These are phyloP conservation scores for Aspergillus avenaceus DNA, from an alignment of 495 filamentous ascomycete genomes.

Conservation along the genomic window DNA sequence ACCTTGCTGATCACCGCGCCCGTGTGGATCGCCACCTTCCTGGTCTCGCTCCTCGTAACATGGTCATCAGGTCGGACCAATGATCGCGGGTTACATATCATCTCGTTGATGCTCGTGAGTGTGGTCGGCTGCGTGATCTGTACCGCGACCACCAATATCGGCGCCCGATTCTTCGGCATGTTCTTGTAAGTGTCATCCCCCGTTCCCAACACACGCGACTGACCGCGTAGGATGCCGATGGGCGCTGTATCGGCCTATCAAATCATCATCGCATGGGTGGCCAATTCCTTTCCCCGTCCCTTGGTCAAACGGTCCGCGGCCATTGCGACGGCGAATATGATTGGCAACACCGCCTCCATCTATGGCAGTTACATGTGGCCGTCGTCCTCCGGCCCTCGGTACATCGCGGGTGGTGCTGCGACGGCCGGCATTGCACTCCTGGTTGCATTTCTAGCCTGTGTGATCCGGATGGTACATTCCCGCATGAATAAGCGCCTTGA, in stretches of 20 bases:
- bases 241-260: constrained; percentile 63
- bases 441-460: constrained; percentile 23
- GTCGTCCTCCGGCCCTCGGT: constrained; percentile 36
- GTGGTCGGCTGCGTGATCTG: constrained; percentile 68
- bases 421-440: constrained; percentile 27
- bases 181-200: constrained; percentile 46
- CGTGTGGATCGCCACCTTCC: constrained; percentile 68
- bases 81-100: constrained; percentile 72
- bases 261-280: constrained; percentile 66
- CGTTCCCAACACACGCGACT: constrained; percentile 38
- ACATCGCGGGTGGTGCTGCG: constrained; percentile 31
- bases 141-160: constrained; percentile 58
- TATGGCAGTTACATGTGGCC: constrained; percentile 77
- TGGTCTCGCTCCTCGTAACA: constrained; percentile 65
- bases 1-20: constrained; percentile 74
- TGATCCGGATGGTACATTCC: constrained; percentile 45
- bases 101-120: constrained; percentile 59
- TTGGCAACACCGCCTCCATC: constrained; percentile 65
- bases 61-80: constrained; percentile 72
- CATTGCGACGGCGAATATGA: constrained; percentile 72
- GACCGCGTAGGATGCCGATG: constrained; percentile 32
- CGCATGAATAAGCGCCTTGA: constrained; percentile 64
- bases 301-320: constrained; percentile 63
- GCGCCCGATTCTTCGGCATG: constrained; percentile 71
- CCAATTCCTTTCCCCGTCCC: constrained; percentile 72